Percentiles rank a stretch among this genome's conserved stretches.
Evolutionary conservation across 129 eudicot genomes (phyloP).

Genomic region (Rutidosis leptorrhynchoides): DNA sequence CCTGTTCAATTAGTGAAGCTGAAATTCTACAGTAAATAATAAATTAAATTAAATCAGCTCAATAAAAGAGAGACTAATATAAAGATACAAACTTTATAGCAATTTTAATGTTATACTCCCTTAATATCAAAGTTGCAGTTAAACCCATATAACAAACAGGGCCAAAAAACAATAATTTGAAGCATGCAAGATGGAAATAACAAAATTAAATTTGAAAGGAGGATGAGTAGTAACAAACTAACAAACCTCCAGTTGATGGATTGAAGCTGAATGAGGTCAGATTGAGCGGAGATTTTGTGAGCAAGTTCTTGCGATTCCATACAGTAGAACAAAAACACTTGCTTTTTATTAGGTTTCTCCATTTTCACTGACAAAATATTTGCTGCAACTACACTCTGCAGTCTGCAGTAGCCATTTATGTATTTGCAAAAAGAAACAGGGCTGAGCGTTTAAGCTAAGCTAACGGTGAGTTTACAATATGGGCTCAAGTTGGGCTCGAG

Average conservation of each 20-base stretch:
- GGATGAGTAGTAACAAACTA: constrained; percentile 27
- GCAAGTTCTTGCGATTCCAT: constrained; percentile 85
- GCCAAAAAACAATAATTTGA: not conserved
- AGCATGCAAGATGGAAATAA: constrained; percentile 12
- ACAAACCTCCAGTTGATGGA: constrained; percentile 88
- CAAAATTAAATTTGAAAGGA: not conserved
- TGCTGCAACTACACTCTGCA: not conserved
- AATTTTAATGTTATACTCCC: not conserved
- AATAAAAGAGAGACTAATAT: too few relatives aligned
- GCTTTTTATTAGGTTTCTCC: constrained; percentile 74
- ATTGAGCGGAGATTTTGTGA: constrained; percentile 69
- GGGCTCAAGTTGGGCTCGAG: not conserved
- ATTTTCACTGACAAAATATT: constrained; percentile 21
- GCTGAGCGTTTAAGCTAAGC: too few relatives aligned
- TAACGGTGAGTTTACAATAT: too few relatives aligned
- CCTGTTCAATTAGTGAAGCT: constrained; percentile 1
- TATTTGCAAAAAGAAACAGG: not conserved
- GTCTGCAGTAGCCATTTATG: not conserved
- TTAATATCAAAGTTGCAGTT: not conserved
- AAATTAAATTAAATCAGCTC: too few relatives aligned
- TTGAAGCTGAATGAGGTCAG: constrained; percentile 74
- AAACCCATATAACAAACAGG: not conserved
- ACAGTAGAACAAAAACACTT: constrained; percentile 71
- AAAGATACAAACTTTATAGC: constrained; percentile 11
- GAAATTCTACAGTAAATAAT: too few relatives aligned